Base-by-base conservation (phyloP, 495 filamentous ascomycete genomes). In the Lasiosphaeriaceae sp. region DNA sequence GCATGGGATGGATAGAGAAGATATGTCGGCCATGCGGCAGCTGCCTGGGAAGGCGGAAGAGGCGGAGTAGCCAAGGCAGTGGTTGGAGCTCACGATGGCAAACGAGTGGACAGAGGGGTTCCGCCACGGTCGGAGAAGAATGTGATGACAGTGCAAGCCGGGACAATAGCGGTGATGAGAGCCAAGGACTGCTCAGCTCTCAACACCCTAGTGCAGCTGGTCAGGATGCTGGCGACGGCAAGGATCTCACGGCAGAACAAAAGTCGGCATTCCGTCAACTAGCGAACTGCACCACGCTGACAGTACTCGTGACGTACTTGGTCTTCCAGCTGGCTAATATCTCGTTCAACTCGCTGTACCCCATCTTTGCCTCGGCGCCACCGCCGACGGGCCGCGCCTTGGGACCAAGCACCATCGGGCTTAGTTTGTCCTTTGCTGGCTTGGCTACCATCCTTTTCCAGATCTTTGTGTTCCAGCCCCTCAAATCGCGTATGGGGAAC, bases 271-370 rank as follows among this genome's bases (percentile, higher is more conserved):
- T 79, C 56, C 67, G 66, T 5, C 68, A 80, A 39, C 74, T 93
- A 3, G 80, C 90, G 37, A 94, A 86, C 57, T 83, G 88, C 8
- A 88, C 93, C 50, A 96, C 92, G 0, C 65, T 95, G 26, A 74
- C 94, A 11, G 78, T 98, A 0, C 81, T 97, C 11, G 65, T 81
- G 26, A 93, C 91, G 2, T 96, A 92, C 63, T 75, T 92, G 26
- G 86, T 96, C 35, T 96, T 97, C 66, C 90, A 95, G 52, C 78
- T 97, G 23, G 83, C 86, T 51, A 96, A 96, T 68, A 86, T 95
- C 57, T 86, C 90, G 11, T 96, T 90, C 78, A 94, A 91, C 65
- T 89, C 89, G 20, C 77, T 97, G 1, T 97, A 95, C 62, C 90
- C 94, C 0, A 93, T 97, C 47, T 98, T 97, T 62, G 87, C 83